phyloP scores from a whole-genome alignment of 1,139 yeast species.

The Barnettozyma hawaiiensis region DNA sequence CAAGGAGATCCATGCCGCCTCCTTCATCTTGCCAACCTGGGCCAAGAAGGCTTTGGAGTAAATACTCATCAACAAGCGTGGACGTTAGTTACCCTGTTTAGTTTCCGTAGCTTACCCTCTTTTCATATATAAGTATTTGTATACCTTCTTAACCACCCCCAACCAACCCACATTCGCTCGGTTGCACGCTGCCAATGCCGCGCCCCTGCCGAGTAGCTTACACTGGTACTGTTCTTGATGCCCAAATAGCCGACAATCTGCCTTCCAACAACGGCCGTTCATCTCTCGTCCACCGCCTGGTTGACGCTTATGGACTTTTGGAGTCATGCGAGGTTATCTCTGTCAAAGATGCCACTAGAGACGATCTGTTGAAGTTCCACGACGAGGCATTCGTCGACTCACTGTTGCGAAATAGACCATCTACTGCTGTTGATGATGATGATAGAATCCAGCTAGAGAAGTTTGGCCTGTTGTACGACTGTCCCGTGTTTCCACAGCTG shows the following conservation, averaged over 20 bases:
- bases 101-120: too few species aligned
- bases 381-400: constrained; percentile 34
- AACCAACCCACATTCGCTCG: too few species aligned
- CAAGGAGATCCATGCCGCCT: constrained; percentile 71
- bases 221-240: constrained; percentile 20
- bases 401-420: constrained; percentile 28
- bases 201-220: constrained; percentile 12
- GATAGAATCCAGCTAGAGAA: constrained; percentile 8
- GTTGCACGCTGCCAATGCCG: background rate
- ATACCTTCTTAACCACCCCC: too few species aligned
- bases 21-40: constrained; percentile 86
- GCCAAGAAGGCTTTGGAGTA: constrained; percentile 45
- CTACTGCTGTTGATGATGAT: background rate
- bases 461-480: constrained; percentile 53
- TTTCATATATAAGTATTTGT: too few species aligned
- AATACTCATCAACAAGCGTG: too few species aligned
- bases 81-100: background rate
- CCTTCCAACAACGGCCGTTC: constrained; percentile 52
- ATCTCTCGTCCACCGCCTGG: constrained; percentile 39
- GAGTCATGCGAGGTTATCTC: constrained; percentile 26
- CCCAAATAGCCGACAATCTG: constrained; percentile 37
- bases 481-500: constrained; percentile 55
- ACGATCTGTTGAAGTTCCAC: constrained; percentile 37
- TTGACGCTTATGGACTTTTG: constrained; percentile 38
- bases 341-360: constrained; percentile 26